Conservation (phyloP, 169 alveolate genomes). For the Eimeria necatrix region DNA sequence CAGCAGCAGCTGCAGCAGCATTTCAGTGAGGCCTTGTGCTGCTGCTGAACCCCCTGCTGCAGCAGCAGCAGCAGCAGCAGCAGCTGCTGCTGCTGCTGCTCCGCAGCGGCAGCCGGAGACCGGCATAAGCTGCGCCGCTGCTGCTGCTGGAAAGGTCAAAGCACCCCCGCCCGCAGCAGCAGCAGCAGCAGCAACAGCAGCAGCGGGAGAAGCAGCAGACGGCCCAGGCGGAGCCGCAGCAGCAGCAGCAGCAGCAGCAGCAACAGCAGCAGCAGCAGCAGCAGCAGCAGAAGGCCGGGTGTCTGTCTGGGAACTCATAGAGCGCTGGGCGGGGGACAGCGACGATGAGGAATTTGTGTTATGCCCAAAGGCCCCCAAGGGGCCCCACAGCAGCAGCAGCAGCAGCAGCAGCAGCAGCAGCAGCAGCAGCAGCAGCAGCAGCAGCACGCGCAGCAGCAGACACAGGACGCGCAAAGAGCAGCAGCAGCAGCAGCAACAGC, state of each 20-base stretch:
- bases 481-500: constrained; percentile 27
- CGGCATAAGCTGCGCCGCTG: not conserved
- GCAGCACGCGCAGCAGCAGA: not conserved
- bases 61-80: not conserved
- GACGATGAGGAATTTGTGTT: constrained; percentile 28
- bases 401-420: not conserved
- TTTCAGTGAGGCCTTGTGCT: not conserved
- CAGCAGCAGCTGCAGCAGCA: not conserved
- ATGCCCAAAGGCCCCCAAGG: too few relatives aligned
- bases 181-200: too few relatives aligned
- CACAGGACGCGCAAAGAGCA: not conserved
- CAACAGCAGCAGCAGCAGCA: not conserved
- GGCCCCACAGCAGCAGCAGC: too few relatives aligned
- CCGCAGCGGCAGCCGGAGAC: too few relatives aligned
- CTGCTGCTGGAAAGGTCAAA: not conserved
- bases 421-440: not conserved
- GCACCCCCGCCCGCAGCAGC: not conserved
- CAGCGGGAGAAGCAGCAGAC: too few relatives aligned
- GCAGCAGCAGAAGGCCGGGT: not conserved
- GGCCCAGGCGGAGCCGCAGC: not conserved
- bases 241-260: too few relatives aligned
- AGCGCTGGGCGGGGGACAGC: constrained; percentile 5
- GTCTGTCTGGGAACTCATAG: constrained; percentile 2
- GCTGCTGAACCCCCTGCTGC: not conserved
- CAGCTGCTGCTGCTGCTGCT: constrained; percentile 13